phyloP scores from a whole-genome alignment of 75 land plant genomes.

The Ceratopteris richardii region DNA sequence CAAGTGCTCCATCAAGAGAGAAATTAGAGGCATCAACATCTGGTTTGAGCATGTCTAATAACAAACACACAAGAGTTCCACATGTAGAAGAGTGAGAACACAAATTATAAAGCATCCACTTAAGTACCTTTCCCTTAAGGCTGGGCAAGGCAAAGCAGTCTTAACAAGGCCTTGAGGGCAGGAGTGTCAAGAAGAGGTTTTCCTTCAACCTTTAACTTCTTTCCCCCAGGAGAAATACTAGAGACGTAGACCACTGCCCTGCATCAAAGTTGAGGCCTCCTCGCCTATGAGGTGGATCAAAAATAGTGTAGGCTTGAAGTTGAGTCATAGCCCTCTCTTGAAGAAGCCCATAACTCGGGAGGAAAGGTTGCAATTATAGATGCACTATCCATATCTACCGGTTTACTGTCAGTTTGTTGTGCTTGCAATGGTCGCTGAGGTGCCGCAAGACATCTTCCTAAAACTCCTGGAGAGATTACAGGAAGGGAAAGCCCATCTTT shows the following conservation, averaged over 20 bases:
- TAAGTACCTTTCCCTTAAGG: constrained; percentile 70
- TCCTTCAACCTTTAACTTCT: constrained; percentile 54
- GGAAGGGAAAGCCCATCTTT: too few species aligned
- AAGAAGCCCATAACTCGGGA: too few species aligned
- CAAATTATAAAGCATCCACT: constrained; percentile 65
- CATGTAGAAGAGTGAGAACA: constrained; percentile 70
- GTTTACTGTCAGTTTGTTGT: too few species aligned
- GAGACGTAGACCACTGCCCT: constrained; percentile 7
- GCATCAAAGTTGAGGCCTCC: too few species aligned
- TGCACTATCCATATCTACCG: too few species aligned
- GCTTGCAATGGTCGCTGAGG: too few species aligned
- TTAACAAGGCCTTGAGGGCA: constrained; percentile 57
- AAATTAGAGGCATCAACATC: constrained; percentile 32
- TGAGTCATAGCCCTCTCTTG: too few species aligned
- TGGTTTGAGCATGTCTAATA: constrained; percentile 70
- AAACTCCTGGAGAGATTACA: too few species aligned
- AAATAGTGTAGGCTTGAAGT: constrained; percentile 55
- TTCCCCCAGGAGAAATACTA: too few species aligned
- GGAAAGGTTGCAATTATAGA: too few species aligned
- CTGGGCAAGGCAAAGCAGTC: constrained; percentile 77
- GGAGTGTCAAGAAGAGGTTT: constrained; percentile 62
- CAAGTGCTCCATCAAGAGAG: constrained; percentile 27
- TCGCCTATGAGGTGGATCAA: constrained; percentile 40
- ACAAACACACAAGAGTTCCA: constrained; percentile 44
- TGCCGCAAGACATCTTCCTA: too few species aligned